Evolutionary conservation across 2,329 filamentous ascomycete species (phyloP).

Genomic region (Penicillium hordei): DNA sequence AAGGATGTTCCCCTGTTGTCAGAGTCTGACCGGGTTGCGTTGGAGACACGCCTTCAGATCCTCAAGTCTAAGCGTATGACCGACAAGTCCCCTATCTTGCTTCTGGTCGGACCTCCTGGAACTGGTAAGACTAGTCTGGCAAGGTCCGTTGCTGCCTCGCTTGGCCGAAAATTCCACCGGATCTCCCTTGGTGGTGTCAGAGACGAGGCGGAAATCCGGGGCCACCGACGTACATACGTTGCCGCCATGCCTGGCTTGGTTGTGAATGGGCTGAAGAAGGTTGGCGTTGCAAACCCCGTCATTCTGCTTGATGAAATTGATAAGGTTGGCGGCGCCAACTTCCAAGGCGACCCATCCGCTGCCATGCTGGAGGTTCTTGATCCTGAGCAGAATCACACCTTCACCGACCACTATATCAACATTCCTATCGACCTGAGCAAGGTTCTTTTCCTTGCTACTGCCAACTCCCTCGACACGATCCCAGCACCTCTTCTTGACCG

Average conservation of each 20-base stretch:
- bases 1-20: conserved; percentile 57
- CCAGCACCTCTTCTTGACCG: conserved; percentile 90
- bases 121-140: conserved; percentile 96
- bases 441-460: conserved; percentile 95
- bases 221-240: conserved; percentile 92
- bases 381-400: conserved; percentile 93
- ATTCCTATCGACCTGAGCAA: conserved; percentile 95
- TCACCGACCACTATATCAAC: conserved; percentile 94
- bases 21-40: conserved; percentile 46
- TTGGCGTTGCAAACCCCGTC: conserved; percentile 91
- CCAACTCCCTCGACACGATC: conserved; percentile 92
- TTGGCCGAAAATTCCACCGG: conserved; percentile 93
- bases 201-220: conserved; percentile 95
- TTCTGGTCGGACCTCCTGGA: conserved; percentile 89
- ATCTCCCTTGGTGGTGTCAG: conserved; percentile 94
- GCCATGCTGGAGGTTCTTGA: conserved; percentile 98
- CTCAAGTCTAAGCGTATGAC: conserved; percentile 80
- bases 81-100: conserved; percentile 93
- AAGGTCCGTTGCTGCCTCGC: conserved; percentile 84
- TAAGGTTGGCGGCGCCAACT: conserved; percentile 87
- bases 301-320: conserved; percentile 97
- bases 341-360: conserved; percentile 92
- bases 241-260: conserved; percentile 98
- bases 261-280: conserved; percentile 91
- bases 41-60: conserved; percentile 67